A percentile compares a stretch with the other conserved stretches of the same genome.
These are phyloP conservation scores for Acacia concinna DNA, from an alignment of 331 rosid species.

Conservation along the genomic window DNA sequence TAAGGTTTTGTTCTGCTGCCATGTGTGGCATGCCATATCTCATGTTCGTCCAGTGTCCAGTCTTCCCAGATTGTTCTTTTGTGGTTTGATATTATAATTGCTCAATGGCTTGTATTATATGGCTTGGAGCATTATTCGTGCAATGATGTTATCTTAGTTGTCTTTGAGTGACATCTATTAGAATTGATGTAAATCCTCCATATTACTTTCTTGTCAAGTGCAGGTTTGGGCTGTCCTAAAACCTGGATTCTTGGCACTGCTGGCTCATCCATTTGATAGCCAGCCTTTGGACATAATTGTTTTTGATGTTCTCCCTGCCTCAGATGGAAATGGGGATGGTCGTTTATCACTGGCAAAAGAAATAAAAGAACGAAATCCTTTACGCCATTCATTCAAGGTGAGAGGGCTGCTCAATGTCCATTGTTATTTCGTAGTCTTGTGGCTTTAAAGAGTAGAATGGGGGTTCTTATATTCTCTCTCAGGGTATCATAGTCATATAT, in stretches of 20 bases:
- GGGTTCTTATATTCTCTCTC: slow-evolving; percentile 20
- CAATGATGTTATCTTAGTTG: slow-evolving; percentile 14
- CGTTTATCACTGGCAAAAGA: slow-evolving; percentile 79
- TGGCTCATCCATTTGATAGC: slow-evolving; percentile 82
- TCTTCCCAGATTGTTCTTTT: slow-evolving; percentile 1
- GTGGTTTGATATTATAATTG: background rate
- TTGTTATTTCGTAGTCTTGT: slow-evolving; percentile 26
- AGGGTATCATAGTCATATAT: background rate
- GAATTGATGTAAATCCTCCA: slow-evolving; percentile 5
- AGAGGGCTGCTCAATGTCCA: slow-evolving; percentile 34
- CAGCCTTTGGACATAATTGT: slow-evolving; percentile 96
- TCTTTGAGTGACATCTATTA: slow-evolving; percentile 11
- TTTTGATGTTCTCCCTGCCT: slow-evolving; percentile 89
- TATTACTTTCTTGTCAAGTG: slow-evolving; percentile 27
- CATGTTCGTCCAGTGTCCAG: background rate
- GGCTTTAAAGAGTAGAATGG: slow-evolving; percentile 15
- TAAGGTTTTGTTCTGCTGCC: background rate
- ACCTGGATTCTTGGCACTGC: slow-evolving; percentile 95
- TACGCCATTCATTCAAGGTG: slow-evolving; percentile 91
- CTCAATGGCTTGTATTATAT: background rate
- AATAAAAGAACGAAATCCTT: slow-evolving; percentile 84
- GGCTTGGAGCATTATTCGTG: slow-evolving; percentile 3
- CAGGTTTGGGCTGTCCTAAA: slow-evolving; percentile 98
- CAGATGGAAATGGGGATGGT: slow-evolving; percentile 95
- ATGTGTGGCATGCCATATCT: background rate